Evolutionary conservation across 805 yeast genomes (phyloP), one percentile per base, ranked within the genome.

Genomic region (Metschnikowia cubensis): DNA sequence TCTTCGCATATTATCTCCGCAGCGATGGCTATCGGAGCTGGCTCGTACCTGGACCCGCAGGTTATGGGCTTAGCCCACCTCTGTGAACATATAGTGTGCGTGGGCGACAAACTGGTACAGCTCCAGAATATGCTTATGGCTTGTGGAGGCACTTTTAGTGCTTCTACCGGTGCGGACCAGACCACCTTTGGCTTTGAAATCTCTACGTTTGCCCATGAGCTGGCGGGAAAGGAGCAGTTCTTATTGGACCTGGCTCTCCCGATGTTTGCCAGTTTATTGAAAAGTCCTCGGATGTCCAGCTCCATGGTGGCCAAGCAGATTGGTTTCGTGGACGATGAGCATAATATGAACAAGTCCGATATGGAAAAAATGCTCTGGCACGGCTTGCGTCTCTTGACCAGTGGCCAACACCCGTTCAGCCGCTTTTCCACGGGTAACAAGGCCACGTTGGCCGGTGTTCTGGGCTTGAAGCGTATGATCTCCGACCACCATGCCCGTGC

Each of bases 61-160:
- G 57, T 85, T 1, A 82, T 82, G 0, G 99, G 99, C 0, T 62
- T 92, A 35, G 98, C 98, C 0, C 99, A 92, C 69, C 77, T 89
- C 50, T 85, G 95, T 59, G 97, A 89, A 61, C 96, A 89, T 64
- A 73, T 86, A 75, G 49, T 83, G 2, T 67, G 80, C 33, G 72
- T 75, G 46, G 54, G 59, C 46, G 63, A 49, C 51, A 64, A 52
- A 64, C 66, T 50, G 64, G 61, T 50, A 42, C 62, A 48, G 64
- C 22, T 70, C 62, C 54, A 54, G 59, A 49, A 87, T 85, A 57
- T 66, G 73, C 45, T 83, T 64, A 53, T 84, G 87, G 0, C 61
- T 67, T 63, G 73, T 35, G 84, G 85, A 17, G 94, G 94, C 1
- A 55, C 68, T 0, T 65, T 75, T 46, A 87, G 85, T 64, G 95